Conservation (phyloP, 2,329 filamentous ascomycete species). For the Dothiorella sarmentorum region DNA sequence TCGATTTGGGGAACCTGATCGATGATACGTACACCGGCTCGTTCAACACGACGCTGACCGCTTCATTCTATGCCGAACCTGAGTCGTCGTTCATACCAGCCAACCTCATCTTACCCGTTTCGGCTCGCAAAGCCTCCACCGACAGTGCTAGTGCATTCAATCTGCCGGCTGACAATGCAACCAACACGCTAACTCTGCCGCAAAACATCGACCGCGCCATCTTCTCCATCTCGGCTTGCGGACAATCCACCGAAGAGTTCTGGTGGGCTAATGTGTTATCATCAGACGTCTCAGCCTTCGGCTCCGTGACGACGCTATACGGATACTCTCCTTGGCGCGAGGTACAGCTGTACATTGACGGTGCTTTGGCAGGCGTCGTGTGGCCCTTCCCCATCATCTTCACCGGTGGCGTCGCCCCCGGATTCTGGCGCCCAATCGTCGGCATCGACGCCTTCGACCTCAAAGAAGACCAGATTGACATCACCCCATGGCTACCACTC, state of each 20-base stretch:
- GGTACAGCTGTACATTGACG: slow-evolving; percentile 73
- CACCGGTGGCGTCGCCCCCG: slow-evolving; percentile 74
- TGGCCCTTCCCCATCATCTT: slow-evolving; percentile 84
- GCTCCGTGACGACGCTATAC: slow-evolving; percentile 54
- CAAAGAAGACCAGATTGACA: slow-evolving; percentile 75
- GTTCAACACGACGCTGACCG: slow-evolving; percentile 72
- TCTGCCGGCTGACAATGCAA: slow-evolving; percentile 61
- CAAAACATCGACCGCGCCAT: slow-evolving; percentile 65
- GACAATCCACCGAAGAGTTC: slow-evolving; percentile 74
- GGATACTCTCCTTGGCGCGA: slow-evolving; percentile 75
- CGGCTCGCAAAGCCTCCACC: slow-evolving; percentile 49
- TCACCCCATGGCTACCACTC: slow-evolving; percentile 70
- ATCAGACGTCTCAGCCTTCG: slow-evolving; percentile 58
- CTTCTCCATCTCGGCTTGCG: slow-evolving; percentile 72
- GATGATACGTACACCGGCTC: slow-evolving; percentile 67
- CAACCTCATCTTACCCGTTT: slow-evolving; percentile 65
- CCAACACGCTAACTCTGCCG: slow-evolving; percentile 60
- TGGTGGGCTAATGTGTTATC: slow-evolving; percentile 79
- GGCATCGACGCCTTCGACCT: slow-evolving; percentile 78
- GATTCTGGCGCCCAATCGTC: slow-evolving; percentile 73
- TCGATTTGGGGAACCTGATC: slow-evolving; percentile 73
- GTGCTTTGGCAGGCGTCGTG: slow-evolving; percentile 65
- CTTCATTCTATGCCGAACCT: slow-evolving; percentile 62
- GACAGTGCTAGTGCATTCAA: slow-evolving; percentile 64
- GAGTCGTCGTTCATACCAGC: slow-evolving; percentile 46